These are phyloP conservation scores for Scutellaria minor DNA, from an alignment of 257 asterid species.

Conservation along the genomic window DNA sequence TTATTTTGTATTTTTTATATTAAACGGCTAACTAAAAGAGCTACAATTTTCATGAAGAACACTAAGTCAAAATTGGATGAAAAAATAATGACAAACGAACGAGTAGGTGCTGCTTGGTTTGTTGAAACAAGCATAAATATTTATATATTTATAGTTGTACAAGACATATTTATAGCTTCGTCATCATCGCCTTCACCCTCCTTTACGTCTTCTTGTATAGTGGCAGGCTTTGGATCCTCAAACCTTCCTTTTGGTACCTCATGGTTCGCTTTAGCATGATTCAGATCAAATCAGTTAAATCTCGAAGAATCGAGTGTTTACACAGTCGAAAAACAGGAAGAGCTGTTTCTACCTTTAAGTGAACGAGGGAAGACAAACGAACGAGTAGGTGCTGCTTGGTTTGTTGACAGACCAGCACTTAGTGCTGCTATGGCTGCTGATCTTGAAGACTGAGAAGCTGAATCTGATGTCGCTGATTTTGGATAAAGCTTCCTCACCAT, in stretches of 20 bases:
- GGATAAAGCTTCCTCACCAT: slow-evolving; percentile 77
- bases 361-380: slow-evolving; percentile 68
- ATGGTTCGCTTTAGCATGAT: slow-evolving; percentile 50
- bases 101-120: too few relatives aligned
- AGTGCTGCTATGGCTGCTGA: slow-evolving; percentile 82
- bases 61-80: too few relatives aligned
- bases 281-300: not conserved
- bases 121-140: too few relatives aligned
- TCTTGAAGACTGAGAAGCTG: slow-evolving; percentile 59
- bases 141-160: too few relatives aligned
- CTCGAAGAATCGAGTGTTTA: not conserved
- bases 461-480: slow-evolving; percentile 64
- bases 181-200: slow-evolving; percentile 73
- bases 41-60: too few relatives aligned
- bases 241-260: slow-evolving; percentile 53
- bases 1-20: too few relatives aligned
- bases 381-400: slow-evolving; percentile 52
- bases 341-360: slow-evolving; percentile 54
- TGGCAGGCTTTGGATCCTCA: slow-evolving; percentile 66
- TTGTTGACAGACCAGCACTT: slow-evolving; percentile 57
- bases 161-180: too few relatives aligned
- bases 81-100: too few relatives aligned
- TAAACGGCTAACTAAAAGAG: too few relatives aligned
- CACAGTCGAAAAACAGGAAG: not conserved
- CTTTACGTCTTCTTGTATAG: slow-evolving; percentile 81